Base-by-base conservation (phyloP, 768 basidiomycete species). In the Lactarius sanguifluus region DNA sequence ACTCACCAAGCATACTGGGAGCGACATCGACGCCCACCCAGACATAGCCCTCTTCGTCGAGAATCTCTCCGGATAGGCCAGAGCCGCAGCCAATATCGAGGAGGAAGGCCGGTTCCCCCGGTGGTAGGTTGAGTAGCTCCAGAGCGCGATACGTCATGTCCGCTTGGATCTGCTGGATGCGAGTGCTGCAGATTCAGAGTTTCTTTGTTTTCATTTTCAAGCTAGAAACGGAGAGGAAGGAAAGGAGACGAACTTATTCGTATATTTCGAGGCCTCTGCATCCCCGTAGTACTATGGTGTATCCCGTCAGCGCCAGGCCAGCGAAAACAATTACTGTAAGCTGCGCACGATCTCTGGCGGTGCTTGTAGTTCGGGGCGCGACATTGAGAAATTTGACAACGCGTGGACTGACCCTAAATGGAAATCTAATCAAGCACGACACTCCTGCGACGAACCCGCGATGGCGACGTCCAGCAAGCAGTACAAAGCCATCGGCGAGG, bases 31-130 rank as follows among this genome's bases (percentile, higher is more conserved):
- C 87, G 7, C 97, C 97, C 0, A 90, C 83, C 97, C 97, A 99
- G 25, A 86, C 76, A 74, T 98, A 88, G 0, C 97, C 96, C 72
- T 93, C 89, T 72, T 98, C 95, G 68, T 96, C 94, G 61, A 99
- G 80, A 72, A 98, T 94, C 79, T 98, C 96, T 1, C 97, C 97
- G 28, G 92, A 95, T 23, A 99, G 78, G 2, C 97, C 97, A n/a
- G 91, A 94, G 20, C 97, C 97, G 73, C 96, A 98, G 2, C 97
- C 97, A 64, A 99, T 94, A 75, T 99, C 97, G 40, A 98, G 84
- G 18, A 99, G 79, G 73, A 91, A 92, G 0, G 91, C 89, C 0
- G 95, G 86, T 65, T 94, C 82, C 56, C 87, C 90, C 57, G 83
- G 82, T 12, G 94, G 89, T 43, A 98, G 78, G 71, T 88, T 91